Evolutionary conservation across 768 basidiomycete species (phyloP), one percentile per base, ranked within the genome.

Genomic region (Xanthoconium stramineum): DNA sequence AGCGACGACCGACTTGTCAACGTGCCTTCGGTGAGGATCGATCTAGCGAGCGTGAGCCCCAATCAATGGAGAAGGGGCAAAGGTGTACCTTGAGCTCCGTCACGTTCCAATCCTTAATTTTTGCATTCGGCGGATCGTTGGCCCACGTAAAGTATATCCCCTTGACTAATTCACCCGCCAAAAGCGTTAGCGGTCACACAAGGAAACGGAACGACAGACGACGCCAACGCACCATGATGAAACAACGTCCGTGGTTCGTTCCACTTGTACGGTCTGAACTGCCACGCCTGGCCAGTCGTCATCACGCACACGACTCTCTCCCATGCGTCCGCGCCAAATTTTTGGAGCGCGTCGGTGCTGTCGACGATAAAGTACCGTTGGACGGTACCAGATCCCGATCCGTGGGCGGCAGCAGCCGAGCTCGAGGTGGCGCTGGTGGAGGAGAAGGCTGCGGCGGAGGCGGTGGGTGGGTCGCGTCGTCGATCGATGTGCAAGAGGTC

Each of bases 201-300:
- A 28, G 5, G 28, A 45, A 13, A n/a, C 28, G 7, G 44, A 30
- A 28, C 29, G 29, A 20, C 5, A 24, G 14, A 12, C 15, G 37
- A 33, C 17, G 7, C 0, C 2, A 11, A 33, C 59, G 45, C 61
- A 96, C 95, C 94, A 65, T 98, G 89, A 67, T 97, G 91, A 74
- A 99, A 98, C 29, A 99, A 73, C 49, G 89, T 82, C 57, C 85
- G 84, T 1, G 97, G 97, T 65, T 98, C 94, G 48, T 81, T 86
- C 96, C 96, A 99, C 69, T 96, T 95, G 75, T 98, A 98, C 17
- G 91, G 89, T 55, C 87, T 80, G 74, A 99, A 99, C 69, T 99
- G 97, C 97, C 97, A 98, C 33, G 90, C 88, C 63, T 98, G 96
- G 1, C 97, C 97, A 0, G 97, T 99, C 10, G 97, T 98, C 85